These are phyloP conservation scores for Kalmanozyma brasiliensis DNA, from an alignment of 1,284 basidiomycete genomes.

Conservation along the genomic window DNA sequence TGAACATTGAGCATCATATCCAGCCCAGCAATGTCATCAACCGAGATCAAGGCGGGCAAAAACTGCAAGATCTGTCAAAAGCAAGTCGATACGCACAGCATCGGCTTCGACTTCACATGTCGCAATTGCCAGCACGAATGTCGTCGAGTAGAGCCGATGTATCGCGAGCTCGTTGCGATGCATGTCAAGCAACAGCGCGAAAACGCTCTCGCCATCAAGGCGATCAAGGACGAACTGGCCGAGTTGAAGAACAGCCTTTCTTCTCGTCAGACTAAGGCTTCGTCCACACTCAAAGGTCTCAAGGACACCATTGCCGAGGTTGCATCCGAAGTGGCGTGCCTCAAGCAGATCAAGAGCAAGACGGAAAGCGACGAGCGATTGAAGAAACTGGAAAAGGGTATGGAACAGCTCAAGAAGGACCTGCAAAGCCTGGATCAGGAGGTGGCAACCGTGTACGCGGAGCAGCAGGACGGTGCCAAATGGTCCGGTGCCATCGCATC, in stretches of 20 bases:
- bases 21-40: constrained; percentile 3
- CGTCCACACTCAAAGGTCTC: constrained; percentile 5
- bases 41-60: constrained; percentile 1
- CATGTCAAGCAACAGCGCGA: neutral
- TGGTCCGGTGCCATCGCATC: too few species aligned
- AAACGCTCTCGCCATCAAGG: constrained; percentile 4
- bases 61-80: constrained; percentile 8
- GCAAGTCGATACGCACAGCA: constrained; percentile 1
- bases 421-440: constrained; percentile 6
- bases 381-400: neutral
- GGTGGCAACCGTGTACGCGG: neutral
- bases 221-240: constrained; percentile 6
- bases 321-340: neutral
- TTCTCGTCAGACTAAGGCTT: constrained; percentile 8
- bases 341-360: too few species aligned
- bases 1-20: too few species aligned
- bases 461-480: neutral
- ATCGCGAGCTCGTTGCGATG: neutral
- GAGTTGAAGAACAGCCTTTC: constrained; percentile 10
- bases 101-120: constrained; percentile 14
- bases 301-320: constrained; percentile 7
- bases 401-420: neutral
- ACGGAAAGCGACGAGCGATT: constrained; percentile 3
- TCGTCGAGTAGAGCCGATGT: constrained; percentile 7
- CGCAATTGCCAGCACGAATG: constrained; percentile 8